Base-by-base conservation (phyloP, 2,329 filamentous ascomycete species). In the Sporothrix pallida region DNA sequence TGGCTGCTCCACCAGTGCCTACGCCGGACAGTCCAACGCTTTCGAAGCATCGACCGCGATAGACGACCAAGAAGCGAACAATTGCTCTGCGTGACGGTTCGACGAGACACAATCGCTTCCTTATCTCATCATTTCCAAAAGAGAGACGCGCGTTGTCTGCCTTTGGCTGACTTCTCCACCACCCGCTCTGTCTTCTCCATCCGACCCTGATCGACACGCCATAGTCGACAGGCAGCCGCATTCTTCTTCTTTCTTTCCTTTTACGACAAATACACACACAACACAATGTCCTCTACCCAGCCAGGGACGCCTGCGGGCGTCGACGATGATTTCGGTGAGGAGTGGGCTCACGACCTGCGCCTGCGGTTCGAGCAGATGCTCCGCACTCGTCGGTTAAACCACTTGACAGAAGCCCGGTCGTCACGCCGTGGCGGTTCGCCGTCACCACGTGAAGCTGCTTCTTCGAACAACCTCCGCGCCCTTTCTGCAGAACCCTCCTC, bases 321-420 rank as follows among this genome's bases (percentile, higher is more conserved):
- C 74, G 78, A 80, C 70, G 81, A 79, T 54, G 83, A 86, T 7
- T 88, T 89, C 78, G 91, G 91, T 80, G 92, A 94, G 80, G 87
- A 88, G 79, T 93, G 91, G 90, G 93, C 94, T 37, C 87, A 89
- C 78, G 93, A 94, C 74, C 85, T 98, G 78, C 91, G 93, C 70
- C 85, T 92, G 78, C 92, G 94, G 80, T 98, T 98, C 82, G 93
- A 97, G 81, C 92, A 94, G 76, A 85, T 97, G 75, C 87, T 98
- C 80, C 92, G 93, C 81, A 94, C 93, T 74, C 95, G 93, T 85
- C 90, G 94, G 81, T 90, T 97, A 86, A 95, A 93, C 81, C 93
- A 95, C 76, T 87, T 98, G 70, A 90, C 92, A 78, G 88, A 90
- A 77, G 89, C 90, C 48, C 86, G 87, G 75, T 87, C 89, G 48